Conservation (phyloP, 2,329 filamentous ascomycete species). For the Neoarthrinium moseri region DNA sequence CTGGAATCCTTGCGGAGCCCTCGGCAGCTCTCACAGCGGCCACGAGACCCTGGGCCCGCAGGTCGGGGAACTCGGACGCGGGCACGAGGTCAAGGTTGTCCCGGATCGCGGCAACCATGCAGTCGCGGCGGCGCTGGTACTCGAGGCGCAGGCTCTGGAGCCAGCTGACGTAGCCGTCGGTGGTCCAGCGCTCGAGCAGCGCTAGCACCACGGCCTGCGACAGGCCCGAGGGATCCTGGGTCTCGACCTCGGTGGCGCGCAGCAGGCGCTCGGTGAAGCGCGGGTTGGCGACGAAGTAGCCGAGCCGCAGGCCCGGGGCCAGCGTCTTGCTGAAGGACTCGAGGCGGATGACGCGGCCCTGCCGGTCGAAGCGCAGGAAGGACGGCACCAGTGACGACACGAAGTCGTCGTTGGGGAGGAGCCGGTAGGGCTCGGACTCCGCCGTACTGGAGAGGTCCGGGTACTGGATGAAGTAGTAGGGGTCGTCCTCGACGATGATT, state of each 20-base stretch:
- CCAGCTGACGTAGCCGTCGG: slow-evolving; percentile 73
- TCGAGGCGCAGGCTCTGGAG: slow-evolving; percentile 66
- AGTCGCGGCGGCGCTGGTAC: slow-evolving; percentile 66
- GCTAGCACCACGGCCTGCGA: slow-evolving; percentile 44
- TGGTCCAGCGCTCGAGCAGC: slow-evolving; percentile 63
- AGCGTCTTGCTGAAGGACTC: slow-evolving; percentile 75
- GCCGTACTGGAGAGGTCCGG: slow-evolving; percentile 27
- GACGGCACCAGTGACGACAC: slow-evolving; percentile 52
- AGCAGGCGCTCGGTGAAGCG: slow-evolving; percentile 28
- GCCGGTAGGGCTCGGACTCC: background rate
- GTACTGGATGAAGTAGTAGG: slow-evolving; percentile 70
- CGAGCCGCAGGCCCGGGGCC: slow-evolving; percentile 62
- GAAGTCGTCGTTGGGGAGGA: background rate
- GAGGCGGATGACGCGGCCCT: slow-evolving; percentile 67
- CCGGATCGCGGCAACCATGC: slow-evolving; percentile 56
- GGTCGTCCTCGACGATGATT: slow-evolving; percentile 70
- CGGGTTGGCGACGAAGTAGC: slow-evolving; percentile 54
- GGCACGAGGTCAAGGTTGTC: slow-evolving; percentile 17
- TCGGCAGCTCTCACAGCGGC: slow-evolving; percentile 14
- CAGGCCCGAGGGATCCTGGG: slow-evolving; percentile 68
- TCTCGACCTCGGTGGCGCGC: slow-evolving; percentile 44
- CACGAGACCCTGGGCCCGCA: slow-evolving; percentile 16
- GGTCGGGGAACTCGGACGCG: slow-evolving; percentile 15
- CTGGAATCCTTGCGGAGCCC: slow-evolving; percentile 11
- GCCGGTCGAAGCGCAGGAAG: slow-evolving; percentile 60